Base-by-base conservation (phyloP, 129 eudicot species). In the Tagetes patula region DNA sequence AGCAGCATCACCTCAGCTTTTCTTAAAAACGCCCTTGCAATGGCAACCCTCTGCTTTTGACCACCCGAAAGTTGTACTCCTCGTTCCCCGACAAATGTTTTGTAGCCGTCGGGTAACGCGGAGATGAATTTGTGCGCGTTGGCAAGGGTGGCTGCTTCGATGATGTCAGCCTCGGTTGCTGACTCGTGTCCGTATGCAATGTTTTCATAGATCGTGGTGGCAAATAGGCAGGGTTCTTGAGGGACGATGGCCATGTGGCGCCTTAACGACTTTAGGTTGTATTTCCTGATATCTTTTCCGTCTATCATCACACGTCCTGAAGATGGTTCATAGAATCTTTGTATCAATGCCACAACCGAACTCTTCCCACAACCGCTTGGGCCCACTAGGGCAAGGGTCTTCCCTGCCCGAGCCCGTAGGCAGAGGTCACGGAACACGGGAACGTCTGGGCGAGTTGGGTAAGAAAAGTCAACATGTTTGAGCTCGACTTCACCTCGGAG, bases 291-390 rank as follows among this genome's bases (percentile, higher is more conserved):
- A 67, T 92, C 98, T 80, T 87, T 92, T 47, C 96, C 96, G 11
- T 92, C 98, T 3, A 92, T 83, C 76, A 80, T 80, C 52, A 92
- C 88, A 0, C 96, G 89, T 13, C 98, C 98, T 0, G 98, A 92
- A 0, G 90, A 82, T 0, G 98, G 98, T 61, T 92, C 96, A 31
- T 92, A 92, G 79, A 89, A 87, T 52, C 98, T 79, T 37, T 83
- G 88, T 13, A 92, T 79, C 12, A 92, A 88, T 50, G 96, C 79
- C 13, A 92, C 87, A 45, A 92, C 96, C 0, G 98, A 92, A 74
- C 98, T 92, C 69, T 92, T 92, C 2, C 98, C 98, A 2, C 96
- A 89, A 20, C 98, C 98, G 33, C 98, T 92, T 0, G 98, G 98
- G 46, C 98, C 98, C 20, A 92, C 98, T 9, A 92, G 87, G 67